Percentiles rank a stretch among this genome's conserved stretches.
Conservation (phyloP, 2,329 filamentous ascomycete species). For the Aspergillus pseudoviridinutans region DNA sequence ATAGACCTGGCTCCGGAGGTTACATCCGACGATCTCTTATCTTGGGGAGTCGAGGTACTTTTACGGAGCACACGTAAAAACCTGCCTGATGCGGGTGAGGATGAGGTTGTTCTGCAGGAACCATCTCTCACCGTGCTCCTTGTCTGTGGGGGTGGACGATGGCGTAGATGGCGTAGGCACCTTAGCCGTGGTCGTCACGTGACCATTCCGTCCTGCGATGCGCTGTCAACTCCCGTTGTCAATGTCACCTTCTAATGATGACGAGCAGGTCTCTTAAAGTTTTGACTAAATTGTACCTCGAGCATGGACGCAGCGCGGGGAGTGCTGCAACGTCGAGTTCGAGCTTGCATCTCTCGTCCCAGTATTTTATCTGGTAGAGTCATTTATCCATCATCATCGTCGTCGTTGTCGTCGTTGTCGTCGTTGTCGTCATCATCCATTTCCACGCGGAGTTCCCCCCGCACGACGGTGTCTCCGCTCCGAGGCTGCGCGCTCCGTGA, state of each 20-base stretch:
- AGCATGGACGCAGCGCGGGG: neutral
- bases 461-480: neutral
- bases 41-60: neutral
- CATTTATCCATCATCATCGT: neutral
- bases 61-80: neutral
- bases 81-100: neutral
- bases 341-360: neutral
- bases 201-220: neutral
- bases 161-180: too few relatives aligned
- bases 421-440: neutral
- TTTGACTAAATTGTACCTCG: neutral
- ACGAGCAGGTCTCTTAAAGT: neutral
- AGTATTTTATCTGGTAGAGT: neutral
- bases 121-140: too few relatives aligned
- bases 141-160: too few relatives aligned
- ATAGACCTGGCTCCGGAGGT: neutral
- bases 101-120: neutral
- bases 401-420: neutral
- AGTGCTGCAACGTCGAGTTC: neutral
- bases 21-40: neutral
- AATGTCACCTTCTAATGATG: neutral
- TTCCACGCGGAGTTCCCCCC: neutral
- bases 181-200: neutral
- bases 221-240: too few relatives aligned
- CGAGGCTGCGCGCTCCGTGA: neutral